Base-by-base conservation (phyloP, 2,329 filamentous ascomycete genomes). In the Graphilbum fragrans region DNA sequence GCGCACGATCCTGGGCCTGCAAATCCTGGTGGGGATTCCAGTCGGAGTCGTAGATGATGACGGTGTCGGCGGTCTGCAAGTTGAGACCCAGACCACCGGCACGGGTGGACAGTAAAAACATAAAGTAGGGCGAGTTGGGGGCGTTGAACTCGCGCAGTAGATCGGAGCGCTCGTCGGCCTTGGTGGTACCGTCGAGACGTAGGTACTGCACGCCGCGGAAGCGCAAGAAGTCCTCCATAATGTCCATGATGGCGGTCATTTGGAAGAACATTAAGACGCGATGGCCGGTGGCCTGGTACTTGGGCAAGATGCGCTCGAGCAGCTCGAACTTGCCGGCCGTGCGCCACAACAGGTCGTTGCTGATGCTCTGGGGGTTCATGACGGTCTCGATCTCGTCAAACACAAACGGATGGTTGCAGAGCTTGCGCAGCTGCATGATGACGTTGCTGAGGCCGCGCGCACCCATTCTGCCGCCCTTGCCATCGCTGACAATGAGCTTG, bases 221-320 rank as follows among this genome's bases (percentile, higher is more conserved):
- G 4, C 90, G 82, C 47, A 98, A 64, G 59, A 94, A 98, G 59
- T 98, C 92, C 54, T 98, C 92, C 92, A 98, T 96, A 55, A 98
- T 98, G 63, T 98, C 94, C 92, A 98, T 98, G 58, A 98, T 98
- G 47, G 94, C 88, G 4, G 92, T 98, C 92, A 98, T 98, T 61
- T 98, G 92, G 72, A 98, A 98, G 74, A 98, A 98, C 84, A 98
- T 96, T 59, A 98, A 71, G 22, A 96, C 87, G 62, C 92, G 83
- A 75, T 98, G 92, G 16, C 86, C 86, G 2, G 86, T 88, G 3
- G 74, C 80, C 52, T 85, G 77, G 62, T 98, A 96, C 64, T 98
- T 98, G 37, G 92, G 92, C 48, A 98, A 62, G 47, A 98, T 72
- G 39, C 92, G 76, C 59, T 98, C 92, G 21, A 98, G 71, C 23